Conservation (phyloP, 305 asterid species). For the Andrographis paniculata region DNA sequence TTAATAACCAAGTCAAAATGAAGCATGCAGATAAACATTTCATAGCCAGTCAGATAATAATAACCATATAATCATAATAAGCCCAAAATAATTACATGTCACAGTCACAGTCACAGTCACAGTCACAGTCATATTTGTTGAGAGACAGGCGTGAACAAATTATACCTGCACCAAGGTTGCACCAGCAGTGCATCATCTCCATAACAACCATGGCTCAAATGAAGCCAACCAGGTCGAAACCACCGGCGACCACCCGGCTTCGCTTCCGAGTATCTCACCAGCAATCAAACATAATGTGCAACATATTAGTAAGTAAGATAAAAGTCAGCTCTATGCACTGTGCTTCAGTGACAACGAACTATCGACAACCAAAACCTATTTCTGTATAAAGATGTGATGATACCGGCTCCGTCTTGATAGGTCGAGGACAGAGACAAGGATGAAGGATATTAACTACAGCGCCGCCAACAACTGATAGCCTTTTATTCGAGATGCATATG, state of each 20-base stretch:
- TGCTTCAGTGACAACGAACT: slow-evolving; percentile 29
- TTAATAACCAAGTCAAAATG: no score
- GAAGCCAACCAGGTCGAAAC: background rate
- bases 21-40: no score
- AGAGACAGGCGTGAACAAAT: background rate
- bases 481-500: slow-evolving; percentile 24
- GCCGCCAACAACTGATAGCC: background rate
- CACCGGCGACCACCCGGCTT: background rate
- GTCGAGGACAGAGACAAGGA: no score
- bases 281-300: background rate
- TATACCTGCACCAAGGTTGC: background rate
- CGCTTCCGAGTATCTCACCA: background rate
- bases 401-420: slow-evolving; percentile 11
- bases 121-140: background rate
- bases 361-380: slow-evolving; percentile 33
- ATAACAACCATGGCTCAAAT: background rate
- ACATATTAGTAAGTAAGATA: slow-evolving; percentile 12
- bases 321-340: slow-evolving; percentile 28
- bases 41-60: no score
- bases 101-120: background rate
- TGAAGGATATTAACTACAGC: background rate
- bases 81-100: no score
- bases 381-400: slow-evolving; percentile 11
- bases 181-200: background rate
- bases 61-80: no score